Percentiles rank a stretch among this genome's conserved stretches.
These are phyloP conservation scores for Pholiota adiposa DNA, from an alignment of 1,284 basidiomycete genomes.

Conservation along the genomic window DNA sequence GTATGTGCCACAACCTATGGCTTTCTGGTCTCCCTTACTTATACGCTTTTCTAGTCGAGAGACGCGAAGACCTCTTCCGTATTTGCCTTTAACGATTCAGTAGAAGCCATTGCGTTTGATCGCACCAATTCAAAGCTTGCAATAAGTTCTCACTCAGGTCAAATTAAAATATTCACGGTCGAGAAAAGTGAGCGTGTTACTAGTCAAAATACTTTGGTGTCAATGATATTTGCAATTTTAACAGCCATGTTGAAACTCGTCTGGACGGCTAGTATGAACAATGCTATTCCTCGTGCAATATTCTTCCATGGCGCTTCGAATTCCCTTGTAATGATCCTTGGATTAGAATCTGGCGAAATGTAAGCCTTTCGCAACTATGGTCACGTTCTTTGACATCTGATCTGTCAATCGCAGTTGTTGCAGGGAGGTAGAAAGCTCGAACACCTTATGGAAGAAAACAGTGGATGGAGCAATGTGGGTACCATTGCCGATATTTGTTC, in stretches of 20 bases:
- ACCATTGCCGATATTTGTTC: neutral
- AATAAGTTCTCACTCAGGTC: neutral
- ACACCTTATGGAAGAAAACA: neutral
- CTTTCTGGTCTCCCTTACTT: too few species aligned
- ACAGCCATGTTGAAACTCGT: too few species aligned
- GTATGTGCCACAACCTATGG: too few species aligned
- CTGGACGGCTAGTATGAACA: neutral
- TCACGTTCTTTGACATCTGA: neutral
- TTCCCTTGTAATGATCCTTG: neutral
- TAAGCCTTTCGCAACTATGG: neutral
- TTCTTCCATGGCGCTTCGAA: neutral
- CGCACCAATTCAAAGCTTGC: neutral
- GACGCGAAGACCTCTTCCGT: neutral
- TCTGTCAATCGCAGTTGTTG: neutral
- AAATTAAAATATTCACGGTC: neutral
- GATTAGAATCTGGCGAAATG: neutral
- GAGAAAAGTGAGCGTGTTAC: neutral
- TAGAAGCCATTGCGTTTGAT: neutral
- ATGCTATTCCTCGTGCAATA: neutral
- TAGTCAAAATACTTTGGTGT: too few species aligned
- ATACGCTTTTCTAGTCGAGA: neutral
- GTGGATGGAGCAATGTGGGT: constrained; percentile 1
- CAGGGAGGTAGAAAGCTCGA: neutral
- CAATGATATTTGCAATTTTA: too few species aligned
- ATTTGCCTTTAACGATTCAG: neutral